These are phyloP conservation scores for Uromyces viciae-fabae DNA, from an alignment of 1,284 basidiomycete species.

Conservation along the genomic window DNA sequence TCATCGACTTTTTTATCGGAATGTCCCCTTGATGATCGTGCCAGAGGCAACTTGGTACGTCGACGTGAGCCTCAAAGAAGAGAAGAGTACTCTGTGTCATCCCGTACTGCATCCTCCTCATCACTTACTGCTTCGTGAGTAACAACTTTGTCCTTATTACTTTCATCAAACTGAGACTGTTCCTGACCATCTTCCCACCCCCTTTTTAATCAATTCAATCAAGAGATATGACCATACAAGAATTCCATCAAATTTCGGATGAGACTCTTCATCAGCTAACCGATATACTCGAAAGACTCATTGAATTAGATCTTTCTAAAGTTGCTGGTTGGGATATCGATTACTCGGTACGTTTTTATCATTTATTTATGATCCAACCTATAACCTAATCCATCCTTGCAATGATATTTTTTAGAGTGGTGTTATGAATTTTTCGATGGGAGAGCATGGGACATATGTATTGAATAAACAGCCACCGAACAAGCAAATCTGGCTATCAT, in stretches of 20 bases:
- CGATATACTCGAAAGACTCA: slow-evolving; percentile 24
- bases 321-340: slow-evolving; percentile 42
- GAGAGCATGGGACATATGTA: slow-evolving; percentile 27
- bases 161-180: too few species aligned
- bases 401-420: slow-evolving; percentile 8
- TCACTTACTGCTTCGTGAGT: too few species aligned
- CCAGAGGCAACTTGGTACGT: too few species aligned
- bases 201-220: too few species aligned
- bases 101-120: too few species aligned
- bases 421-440: slow-evolving; percentile 37
- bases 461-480: slow-evolving; percentile 42
- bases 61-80: too few species aligned
- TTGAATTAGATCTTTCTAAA: slow-evolving; percentile 32
- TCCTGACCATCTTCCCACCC: too few species aligned
- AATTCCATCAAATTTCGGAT: slow-evolving; percentile 41
- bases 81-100: too few species aligned
- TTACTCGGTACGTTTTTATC: slow-evolving; percentile 20
- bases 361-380: neutral
- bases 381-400: neutral
- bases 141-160: too few species aligned
- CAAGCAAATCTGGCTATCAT: slow-evolving; percentile 44
- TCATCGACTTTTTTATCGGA: too few species aligned
- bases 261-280: slow-evolving; percentile 23
- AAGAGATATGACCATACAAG: slow-evolving; percentile 26
- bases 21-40: too few species aligned